Base-by-base conservation (phyloP, 2,329 filamentous ascomycete genomes). In the Claviceps sp. region DNA sequence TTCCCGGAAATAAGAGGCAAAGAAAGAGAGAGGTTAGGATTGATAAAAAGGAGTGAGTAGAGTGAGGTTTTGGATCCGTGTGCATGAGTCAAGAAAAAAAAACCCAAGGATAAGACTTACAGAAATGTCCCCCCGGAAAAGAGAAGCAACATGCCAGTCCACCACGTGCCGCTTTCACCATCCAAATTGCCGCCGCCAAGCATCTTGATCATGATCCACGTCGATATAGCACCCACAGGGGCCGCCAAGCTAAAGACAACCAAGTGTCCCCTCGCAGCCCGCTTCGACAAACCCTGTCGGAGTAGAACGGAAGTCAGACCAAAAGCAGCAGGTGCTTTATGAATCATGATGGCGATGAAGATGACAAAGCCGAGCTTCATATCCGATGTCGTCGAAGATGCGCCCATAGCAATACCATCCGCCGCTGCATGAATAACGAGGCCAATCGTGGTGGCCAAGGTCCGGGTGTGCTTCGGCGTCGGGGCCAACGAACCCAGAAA, bases 41-140 rank as follows among this genome's bases (percentile, higher is more conserved):
- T 30, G 26, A 9, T 30, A 2, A 7, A 30, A 30, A 30, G 30
- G 30, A 30, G 30, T 30, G 30, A 30, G 30, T 30, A 30, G 30
- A 30, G 30, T 30, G 8, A 30, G 30, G 30, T 30, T 30, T 30
- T 30, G 8, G 3, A 11, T 30, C 30, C 8, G 9, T 30, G 9
- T 9, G 30, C 30, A 30, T 30, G 30, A 30, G 2, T 30, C 9
- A 24, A 4, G 8, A 30, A 8, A 30, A 9, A 30, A 30, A 30
- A 8, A 9, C 8, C 7, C 26, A 30, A 11, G 30, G 9, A 34
- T 9, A 34, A 48, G 22, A 66, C 87, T 78, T 71, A 96, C 85
- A 98, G 69, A 64, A 98, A 98, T 0, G 93, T 98, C 16, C 93
- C 93, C 0, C 86, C 93, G 0, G 89, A 95, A 65, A 98, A 98